phyloP scores from a whole-genome alignment of 2,329 filamentous ascomycete genomes.

The Didymella pomorum region DNA sequence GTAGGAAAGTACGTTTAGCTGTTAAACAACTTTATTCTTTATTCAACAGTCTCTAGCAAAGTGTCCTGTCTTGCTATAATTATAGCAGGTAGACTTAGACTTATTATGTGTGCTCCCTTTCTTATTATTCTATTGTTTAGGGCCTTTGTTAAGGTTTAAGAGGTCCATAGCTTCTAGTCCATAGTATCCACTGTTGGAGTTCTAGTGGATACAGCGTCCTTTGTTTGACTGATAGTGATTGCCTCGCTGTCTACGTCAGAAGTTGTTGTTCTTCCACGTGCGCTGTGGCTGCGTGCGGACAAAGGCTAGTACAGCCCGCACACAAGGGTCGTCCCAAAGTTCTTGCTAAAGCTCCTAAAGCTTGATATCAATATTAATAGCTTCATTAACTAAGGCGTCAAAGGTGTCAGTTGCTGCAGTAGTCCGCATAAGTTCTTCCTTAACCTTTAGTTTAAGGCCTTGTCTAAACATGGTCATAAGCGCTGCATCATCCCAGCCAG shows the following conservation, averaged over 20 bases:
- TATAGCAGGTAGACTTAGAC: not conserved
- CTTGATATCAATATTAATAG: not conserved
- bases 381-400: not conserved
- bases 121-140: not conserved
- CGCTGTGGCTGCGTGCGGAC: not conserved
- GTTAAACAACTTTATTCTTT: not conserved
- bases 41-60: not conserved
- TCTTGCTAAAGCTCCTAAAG: not conserved
- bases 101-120: not conserved
- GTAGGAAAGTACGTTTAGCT: not conserved
- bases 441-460: not conserved
- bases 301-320: not conserved
- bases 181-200: not conserved
- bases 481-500: not conserved
- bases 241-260: not conserved
- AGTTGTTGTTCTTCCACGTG: too few relatives aligned
- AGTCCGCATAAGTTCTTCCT: not conserved
- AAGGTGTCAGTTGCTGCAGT: not conserved
- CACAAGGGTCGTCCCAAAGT: not conserved
- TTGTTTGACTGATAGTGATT: not conserved
- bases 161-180: not conserved
- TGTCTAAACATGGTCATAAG: not conserved
- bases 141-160: not conserved
- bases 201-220: not conserved
- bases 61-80: not conserved